Base-by-base conservation (phyloP, 2,329 filamentous ascomycete species). In the Colletotrichum cordylinicola region DNA sequence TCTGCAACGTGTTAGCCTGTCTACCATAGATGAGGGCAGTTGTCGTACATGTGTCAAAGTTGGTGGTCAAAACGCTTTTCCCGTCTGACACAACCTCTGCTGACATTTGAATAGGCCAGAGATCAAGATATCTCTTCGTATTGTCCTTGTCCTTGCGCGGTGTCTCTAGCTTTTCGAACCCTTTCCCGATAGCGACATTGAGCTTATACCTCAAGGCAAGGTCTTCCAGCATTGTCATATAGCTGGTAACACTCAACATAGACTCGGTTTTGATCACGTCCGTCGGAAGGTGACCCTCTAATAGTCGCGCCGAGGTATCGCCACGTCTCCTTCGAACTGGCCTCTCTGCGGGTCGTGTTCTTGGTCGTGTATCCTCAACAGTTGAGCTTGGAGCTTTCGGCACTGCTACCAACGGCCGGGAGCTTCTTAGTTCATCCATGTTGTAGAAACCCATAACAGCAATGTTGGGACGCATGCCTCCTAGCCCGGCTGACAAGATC, bases 71-170 rank as follows among this genome's bases (percentile, higher is more conserved):
- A 8, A 97, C 88, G 77, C 89, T 92, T 81, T 92, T 91, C 2
- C 89, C 90, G 78, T 93, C 92, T 2, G 93, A 88, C 1, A 92
- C 91, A 39, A 97, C 91, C 80, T 96, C 94, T 2, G 95, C 95
- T 8, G 95, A 96, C 95, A 98, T 98, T 79, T 98, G 96, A 69
- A 98, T 97, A 0, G 95, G 95, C 95, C 95, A 98, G 6, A 98
- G 86, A 80, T 98, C 95, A 77, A 98, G 95, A 80, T 93, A 96
- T 80, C 92, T 94, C 81, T 96, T 96, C 6, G 86, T 87, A 69
- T 93, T 91, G 21, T 82, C 81, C 6, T 88, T 89, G 52, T 91
- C 87, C 1, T 88, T 83, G 24, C 90, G 88, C 1, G 95, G 95
- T 0, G 95, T 90, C 80, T 97, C 94, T 2, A 98, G 86, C 2